Base-by-base conservation (phyloP, 768 basidiomycete genomes). In the Leucocoprinus leucothites region DNA sequence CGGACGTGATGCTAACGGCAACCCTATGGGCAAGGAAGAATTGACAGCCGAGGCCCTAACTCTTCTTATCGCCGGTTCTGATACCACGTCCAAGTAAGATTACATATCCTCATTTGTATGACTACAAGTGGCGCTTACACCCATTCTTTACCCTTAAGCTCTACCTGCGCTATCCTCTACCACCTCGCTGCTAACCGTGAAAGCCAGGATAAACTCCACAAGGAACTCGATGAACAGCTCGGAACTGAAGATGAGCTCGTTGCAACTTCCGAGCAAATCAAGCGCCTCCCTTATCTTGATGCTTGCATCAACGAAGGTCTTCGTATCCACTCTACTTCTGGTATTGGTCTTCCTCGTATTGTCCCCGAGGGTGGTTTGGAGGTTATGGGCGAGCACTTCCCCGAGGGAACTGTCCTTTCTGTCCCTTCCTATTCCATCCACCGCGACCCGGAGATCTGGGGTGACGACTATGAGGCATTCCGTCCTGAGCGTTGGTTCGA, bases 401-500 rank as follows among this genome's bases (percentile, higher is more conserved):
- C 82, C n/a, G 76, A 77, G 28, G 91, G 89, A n/a, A 75, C 89
- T 0, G 72, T 91, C 36, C 76, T 93, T 53, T 87, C 85, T 44
- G 89, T 92, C 2, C 91, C 93, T 22, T 86, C 82, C 45, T 94
- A 86, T 68, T 82, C 90, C 2, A 86, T 95, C 50, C 92, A 96
- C 65, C 85, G 90, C 22, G 82, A 91, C 64, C 62, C 67, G 41
- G 63, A 58, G 1, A 76, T 86, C 1, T 95, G 94, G 94, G 94
- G 94, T 4, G 76, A 80, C 2, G 92, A 95, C 64, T 75, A 79
- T 22, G 85, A 89, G 34, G 78, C 61, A 6, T 95, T 79, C 73
- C 71, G 90, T 34, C 93, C 92, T 0, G 93, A 95, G 62, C 76
- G 94, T 19, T 96, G 90, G 89, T 84, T 92, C 59, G 90, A 91